A percentile compares a stretch with the other conserved stretches of the same genome.
Evolutionary conservation across 1,284 basidiomycete species (phyloP).

Genomic region (Neolentinus lepideus): DNA sequence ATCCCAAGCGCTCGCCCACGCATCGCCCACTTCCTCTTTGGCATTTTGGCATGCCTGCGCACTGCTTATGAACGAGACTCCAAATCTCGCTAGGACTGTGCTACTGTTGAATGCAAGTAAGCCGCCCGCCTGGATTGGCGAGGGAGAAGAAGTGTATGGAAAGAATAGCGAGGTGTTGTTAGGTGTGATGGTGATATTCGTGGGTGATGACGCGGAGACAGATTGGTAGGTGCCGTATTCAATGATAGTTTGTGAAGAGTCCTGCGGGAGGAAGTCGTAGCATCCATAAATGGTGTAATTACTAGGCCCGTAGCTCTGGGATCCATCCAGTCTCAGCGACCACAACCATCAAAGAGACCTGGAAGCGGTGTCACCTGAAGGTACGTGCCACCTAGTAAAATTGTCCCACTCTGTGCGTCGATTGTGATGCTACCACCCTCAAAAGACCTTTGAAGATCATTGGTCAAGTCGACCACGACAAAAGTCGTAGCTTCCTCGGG

Average conservation of each 20-base stretch:
- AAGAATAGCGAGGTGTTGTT: background rate
- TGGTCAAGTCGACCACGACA: conserved; percentile 32
- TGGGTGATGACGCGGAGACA: conserved; percentile 22
- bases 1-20: conserved; percentile 41
- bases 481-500: conserved; percentile 14
- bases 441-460: conserved; percentile 41
- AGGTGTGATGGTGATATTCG: conserved; percentile 24
- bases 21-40: conserved; percentile 48
- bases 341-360: background rate
- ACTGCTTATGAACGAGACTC: conserved; percentile 55
- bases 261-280: conserved; percentile 32
- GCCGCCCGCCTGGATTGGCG: background rate
- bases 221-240: conserved; percentile 34
- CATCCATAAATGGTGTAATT: conserved; percentile 42
- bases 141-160: background rate
- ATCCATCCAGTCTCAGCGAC: background rate
- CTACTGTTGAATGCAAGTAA: background rate
- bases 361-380: background rate
- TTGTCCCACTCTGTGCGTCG: conserved; percentile 21
- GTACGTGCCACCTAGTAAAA: conserved; percentile 31
- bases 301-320: conserved; percentile 37
- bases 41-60: conserved; percentile 64
- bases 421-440: conserved; percentile 35
- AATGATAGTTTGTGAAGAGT: conserved; percentile 15
- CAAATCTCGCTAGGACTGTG: conserved; percentile 22